phyloP scores from a whole-genome alignment of 2,329 filamentous ascomycete genomes.

The Sporothrix schenckii region DNA sequence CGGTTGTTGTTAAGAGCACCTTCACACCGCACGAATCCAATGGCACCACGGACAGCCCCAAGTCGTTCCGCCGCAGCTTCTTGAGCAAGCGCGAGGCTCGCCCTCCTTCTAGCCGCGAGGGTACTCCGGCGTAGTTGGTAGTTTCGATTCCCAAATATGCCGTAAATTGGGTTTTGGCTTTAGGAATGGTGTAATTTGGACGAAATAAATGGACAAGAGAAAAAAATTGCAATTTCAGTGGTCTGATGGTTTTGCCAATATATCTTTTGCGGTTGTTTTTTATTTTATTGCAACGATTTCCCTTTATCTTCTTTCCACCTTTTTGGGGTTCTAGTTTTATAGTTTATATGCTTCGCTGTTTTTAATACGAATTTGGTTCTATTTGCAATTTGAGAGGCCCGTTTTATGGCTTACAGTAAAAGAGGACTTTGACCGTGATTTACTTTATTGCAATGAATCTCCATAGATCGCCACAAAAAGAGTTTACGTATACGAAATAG shows the following conservation, averaged over 20 bases:
- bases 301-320: neutral
- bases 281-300: conserved; percentile 10
- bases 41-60: conserved; percentile 53
- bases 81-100: conserved; percentile 56
- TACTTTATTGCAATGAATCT: no score
- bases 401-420: neutral
- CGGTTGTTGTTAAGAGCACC: conserved; percentile 71
- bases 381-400: neutral
- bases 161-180: neutral
- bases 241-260: neutral
- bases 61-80: conserved; percentile 57
- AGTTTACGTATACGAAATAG: no score
- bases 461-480: no score
- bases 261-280: conserved; percentile 21
- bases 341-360: neutral
- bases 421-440: no score
- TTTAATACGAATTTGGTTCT: conserved; percentile 1
- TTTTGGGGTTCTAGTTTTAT: neutral
- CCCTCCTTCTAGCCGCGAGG: conserved; percentile 49
- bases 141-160: neutral
- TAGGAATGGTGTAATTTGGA: neutral
- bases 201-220: neutral
- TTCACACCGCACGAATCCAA: conserved; percentile 57
- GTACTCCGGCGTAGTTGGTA: conserved; percentile 41
- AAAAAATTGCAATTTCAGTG: conserved; percentile 19